phyloP scores from a whole-genome alignment of 2,329 filamentous ascomycete genomes.

The Fusarium papillatum region DNA sequence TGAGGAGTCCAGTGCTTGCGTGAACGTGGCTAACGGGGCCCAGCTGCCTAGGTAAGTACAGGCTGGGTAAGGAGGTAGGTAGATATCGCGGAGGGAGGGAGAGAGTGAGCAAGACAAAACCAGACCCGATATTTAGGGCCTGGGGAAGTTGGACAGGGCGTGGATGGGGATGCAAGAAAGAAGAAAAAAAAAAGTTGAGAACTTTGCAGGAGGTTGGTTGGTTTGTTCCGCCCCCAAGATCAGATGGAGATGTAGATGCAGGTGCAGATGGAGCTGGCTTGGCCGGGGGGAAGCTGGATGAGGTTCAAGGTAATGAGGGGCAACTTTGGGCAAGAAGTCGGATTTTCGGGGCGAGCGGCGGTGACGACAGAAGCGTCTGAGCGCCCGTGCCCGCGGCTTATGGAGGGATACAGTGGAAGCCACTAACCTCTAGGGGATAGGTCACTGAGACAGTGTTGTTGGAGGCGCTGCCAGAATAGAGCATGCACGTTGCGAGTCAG shows the following conservation, averaged over 20 bases:
- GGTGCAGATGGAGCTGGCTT: constrained; percentile 13
- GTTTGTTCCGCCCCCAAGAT: constrained; percentile 16
- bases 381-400: constrained; percentile 20
- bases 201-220: constrained; percentile 27
- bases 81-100: constrained; percentile 11
- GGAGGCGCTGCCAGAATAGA: background rate
- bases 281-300: constrained; percentile 13
- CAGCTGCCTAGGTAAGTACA: constrained; percentile 7
- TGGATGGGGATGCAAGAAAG: background rate
- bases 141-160: background rate
- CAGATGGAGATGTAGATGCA: constrained; percentile 32
- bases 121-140: background rate
- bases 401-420: constrained; percentile 2
- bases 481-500: background rate
- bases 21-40: constrained; percentile 17
- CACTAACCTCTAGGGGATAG: constrained; percentile 18
- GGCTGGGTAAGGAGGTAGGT: constrained; percentile 8
- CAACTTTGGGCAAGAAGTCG: constrained; percentile 16
- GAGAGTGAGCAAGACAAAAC: background rate
- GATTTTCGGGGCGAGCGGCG: constrained; percentile 33
- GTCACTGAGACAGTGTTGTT: background rate
- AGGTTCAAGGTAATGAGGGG: constrained; percentile 35
- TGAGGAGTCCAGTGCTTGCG: constrained; percentile 8
- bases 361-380: constrained; percentile 39
- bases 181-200: background rate